Evolutionary conservation across 2,329 filamentous ascomycete genomes (phyloP), one percentile per base, ranked within the genome.

Genomic region (Talaromyces sp.): DNA sequence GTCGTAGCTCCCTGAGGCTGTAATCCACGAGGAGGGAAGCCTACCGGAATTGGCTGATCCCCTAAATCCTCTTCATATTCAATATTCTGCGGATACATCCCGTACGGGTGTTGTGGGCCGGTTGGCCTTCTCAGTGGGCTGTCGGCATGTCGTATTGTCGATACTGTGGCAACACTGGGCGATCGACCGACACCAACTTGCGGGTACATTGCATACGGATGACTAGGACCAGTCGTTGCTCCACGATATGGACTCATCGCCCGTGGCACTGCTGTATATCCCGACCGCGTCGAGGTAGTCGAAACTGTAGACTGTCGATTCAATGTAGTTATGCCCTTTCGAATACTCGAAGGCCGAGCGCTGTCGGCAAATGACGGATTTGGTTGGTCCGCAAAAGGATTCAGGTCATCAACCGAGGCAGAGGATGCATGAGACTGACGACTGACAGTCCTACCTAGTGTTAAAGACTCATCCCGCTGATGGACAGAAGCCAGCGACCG

Each of bases 181-280:
- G 87, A 85, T 64, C 87, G 82, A 62, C 79, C 78, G 27, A 81
- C 71, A 70, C 80, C 74, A 79, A 89, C 86, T 74, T 96, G 92
- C 7, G 89, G 87, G 75, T 96, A 96, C 87, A 94, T 89, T 70
- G 86, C 87, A 74, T 96, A 96, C 0, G 92, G 91, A 76, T 95
- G 90, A 62, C 91, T 95, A 19, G 92, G 92, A 2, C 88, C 89
- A 3, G 85, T 87, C 1, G 27, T 31, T 6, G 88, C 86, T 7
- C 88, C 90, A 62, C 85, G 85, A 69, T 92, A 91, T 13, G 90
- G 89, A 65, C 86, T 89, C 65, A 91, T 73, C 22, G 80, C 76
- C 64, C 81, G 77, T 45, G 80, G 79, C 37, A 82, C 76, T 5
- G 79, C 80, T 65, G 80, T 81, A 61, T 79, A 74, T 25, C 78